phyloP scores from a whole-genome alignment of 2,329 filamentous ascomycete species.

The Pestalotiopsis sp. region DNA sequence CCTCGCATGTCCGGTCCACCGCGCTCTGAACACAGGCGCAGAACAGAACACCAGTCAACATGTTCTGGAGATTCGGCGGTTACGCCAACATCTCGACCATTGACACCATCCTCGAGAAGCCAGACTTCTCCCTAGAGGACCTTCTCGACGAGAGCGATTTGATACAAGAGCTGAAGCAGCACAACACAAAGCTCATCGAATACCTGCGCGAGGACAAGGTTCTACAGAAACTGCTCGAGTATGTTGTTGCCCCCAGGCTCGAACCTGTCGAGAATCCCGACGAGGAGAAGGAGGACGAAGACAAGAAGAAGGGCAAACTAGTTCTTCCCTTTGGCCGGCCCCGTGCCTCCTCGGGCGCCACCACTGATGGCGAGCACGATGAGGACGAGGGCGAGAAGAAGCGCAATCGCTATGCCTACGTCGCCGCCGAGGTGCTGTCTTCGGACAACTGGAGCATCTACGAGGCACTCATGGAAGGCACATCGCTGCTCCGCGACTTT shows the following conservation, averaged over 20 bases:
- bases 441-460: constrained; percentile 98
- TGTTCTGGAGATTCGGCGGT: constrained; percentile 99
- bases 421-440: constrained; percentile 89
- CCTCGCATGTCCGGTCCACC: not conserved
- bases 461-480: constrained; percentile 87
- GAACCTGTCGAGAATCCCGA: constrained; percentile 58
- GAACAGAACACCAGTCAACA: constrained; percentile 55
- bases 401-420: constrained; percentile 90
- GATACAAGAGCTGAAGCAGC: constrained; percentile 96
- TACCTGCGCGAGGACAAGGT: constrained; percentile 88
- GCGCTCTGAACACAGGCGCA: not conserved
- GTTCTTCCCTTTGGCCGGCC: constrained; percentile 53
- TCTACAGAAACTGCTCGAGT: constrained; percentile 83
- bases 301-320: constrained; percentile 41
- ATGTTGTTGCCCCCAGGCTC: constrained; percentile 82
- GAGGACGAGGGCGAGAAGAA: constrained; percentile 85
- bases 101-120: constrained; percentile 94
- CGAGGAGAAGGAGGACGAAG: constrained; percentile 49
- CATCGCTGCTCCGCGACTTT: constrained; percentile 77
- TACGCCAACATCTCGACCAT: constrained; percentile 97
- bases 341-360: constrained; percentile 55
- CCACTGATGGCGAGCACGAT: constrained; percentile 49
- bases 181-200: constrained; percentile 97
- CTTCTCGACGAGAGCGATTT: constrained; percentile 94
- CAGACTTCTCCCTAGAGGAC: constrained; percentile 94